These are phyloP conservation scores for Pythium monospermum DNA, from an alignment of 352 stramenopile genomes.

Conservation along the genomic window DNA sequence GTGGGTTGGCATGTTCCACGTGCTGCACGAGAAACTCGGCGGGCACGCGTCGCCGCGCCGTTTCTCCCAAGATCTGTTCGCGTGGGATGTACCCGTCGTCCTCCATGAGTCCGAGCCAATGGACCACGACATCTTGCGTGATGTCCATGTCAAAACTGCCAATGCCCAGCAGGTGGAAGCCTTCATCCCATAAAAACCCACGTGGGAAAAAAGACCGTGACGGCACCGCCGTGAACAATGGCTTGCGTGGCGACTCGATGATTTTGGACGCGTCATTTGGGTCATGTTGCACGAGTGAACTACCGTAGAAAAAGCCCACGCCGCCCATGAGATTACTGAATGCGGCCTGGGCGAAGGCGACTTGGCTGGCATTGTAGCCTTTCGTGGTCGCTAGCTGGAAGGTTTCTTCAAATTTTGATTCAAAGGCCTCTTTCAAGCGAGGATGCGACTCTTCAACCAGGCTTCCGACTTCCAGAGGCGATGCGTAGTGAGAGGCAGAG, in stretches of 20 bases:
- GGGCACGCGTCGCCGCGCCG: slow-evolving; percentile 72
- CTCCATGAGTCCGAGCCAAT: slow-evolving; percentile 89
- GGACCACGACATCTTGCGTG: slow-evolving; percentile 71
- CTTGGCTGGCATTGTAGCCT: slow-evolving; percentile 46
- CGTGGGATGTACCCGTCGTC: slow-evolving; percentile 88
- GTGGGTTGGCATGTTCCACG: slow-evolving; percentile 89
- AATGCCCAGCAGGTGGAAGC: slow-evolving; percentile 91
- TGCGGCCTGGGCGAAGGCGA: slow-evolving; percentile 73
- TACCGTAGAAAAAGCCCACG: slow-evolving; percentile 89
- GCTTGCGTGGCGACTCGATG: slow-evolving; percentile 32
- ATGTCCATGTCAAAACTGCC: slow-evolving; percentile 67
- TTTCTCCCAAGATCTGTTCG: slow-evolving; percentile 85
- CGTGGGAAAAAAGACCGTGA: slow-evolving; percentile 92
- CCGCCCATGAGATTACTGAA: slow-evolving; percentile 90
- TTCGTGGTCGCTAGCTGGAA: slow-evolving; percentile 33
- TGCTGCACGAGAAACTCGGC: slow-evolving; percentile 89
- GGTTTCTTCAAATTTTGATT: slow-evolving; percentile 45
- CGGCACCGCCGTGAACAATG: slow-evolving; percentile 88
- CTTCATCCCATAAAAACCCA: slow-evolving; percentile 94
- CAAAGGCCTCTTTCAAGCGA: slow-evolving; percentile 27
- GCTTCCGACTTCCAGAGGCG: slow-evolving; percentile 4
- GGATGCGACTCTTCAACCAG: slow-evolving; percentile 6
- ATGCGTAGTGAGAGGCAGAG: slow-evolving; percentile 16
- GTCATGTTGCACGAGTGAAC: slow-evolving; percentile 64
- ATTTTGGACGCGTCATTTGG: slow-evolving; percentile 27